Percentiles rank a stretch among this genome's conserved stretches.
phyloP scores from a whole-genome alignment of 306 rosid genomes.

The Cyclanthera cordifolia region DNA sequence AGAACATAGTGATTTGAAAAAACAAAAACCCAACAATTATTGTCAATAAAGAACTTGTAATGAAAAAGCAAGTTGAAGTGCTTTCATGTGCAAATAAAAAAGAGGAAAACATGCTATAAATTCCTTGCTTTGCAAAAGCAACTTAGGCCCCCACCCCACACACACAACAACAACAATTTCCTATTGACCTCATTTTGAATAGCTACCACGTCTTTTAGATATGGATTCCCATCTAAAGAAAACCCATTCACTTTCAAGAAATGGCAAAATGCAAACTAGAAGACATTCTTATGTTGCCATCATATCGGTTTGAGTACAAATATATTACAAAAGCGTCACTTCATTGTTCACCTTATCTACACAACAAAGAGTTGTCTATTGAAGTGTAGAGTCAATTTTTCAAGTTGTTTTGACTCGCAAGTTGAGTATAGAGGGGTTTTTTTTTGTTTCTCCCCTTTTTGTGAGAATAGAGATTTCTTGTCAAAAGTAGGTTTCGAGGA shows the following conservation, averaged over 20 bases:
- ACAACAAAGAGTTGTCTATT: too few relatives aligned
- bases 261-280: constrained; percentile 8
- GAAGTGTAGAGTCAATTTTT: too few relatives aligned
- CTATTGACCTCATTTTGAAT: not conserved
- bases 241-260: constrained; percentile 3
- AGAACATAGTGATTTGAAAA: not conserved
- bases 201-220: constrained; percentile 9
- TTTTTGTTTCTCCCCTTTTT: too few relatives aligned
- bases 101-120: constrained; percentile 5
- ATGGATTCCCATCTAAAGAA: constrained; percentile 7
- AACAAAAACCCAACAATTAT: constrained; percentile 10
- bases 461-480: too few relatives aligned
- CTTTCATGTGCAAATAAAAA: constrained; percentile 14
- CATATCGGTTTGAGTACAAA: constrained; percentile 1
- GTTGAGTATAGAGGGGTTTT: too few relatives aligned
- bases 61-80: constrained; percentile 13
- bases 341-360: not conserved
- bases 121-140: constrained; percentile 13
- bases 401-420: too few relatives aligned
- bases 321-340: constrained; percentile 4
- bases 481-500: too few relatives aligned
- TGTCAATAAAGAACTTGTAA: constrained; percentile 9
- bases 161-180: not conserved
- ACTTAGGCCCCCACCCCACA: not conserved
- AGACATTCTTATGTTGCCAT: constrained; percentile 5